These are phyloP conservation scores for Erodium trifolium DNA, from an alignment of 441 rosid genomes.

Conservation along the genomic window DNA sequence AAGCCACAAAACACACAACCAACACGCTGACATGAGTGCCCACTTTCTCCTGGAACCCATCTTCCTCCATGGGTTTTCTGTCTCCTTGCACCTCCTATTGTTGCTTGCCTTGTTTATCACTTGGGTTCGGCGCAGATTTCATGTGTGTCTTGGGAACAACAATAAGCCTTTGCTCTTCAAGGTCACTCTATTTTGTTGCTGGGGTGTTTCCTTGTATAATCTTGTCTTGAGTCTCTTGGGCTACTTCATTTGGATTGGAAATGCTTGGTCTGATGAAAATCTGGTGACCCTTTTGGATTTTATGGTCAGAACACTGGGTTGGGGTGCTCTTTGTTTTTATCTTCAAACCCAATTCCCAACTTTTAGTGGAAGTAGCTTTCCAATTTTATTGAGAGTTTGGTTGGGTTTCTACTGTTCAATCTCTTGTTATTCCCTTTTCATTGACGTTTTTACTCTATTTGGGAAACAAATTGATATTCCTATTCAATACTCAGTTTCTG, in stretches of 20 bases:
- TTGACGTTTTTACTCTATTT: slow-evolving; percentile 34
- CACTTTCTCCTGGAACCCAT: slow-evolving; percentile 37
- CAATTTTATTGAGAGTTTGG: slow-evolving; percentile 54
- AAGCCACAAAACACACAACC: neutral
- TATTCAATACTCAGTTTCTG: slow-evolving; percentile 34
- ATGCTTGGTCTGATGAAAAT: slow-evolving; percentile 18
- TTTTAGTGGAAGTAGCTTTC: slow-evolving; percentile 31
- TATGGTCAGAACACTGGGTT: slow-evolving; percentile 43
- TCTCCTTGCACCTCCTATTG: slow-evolving; percentile 45
- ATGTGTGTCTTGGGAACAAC: slow-evolving; percentile 13
- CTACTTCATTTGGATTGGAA: slow-evolving; percentile 37
- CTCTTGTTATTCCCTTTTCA: slow-evolving; percentile 49
- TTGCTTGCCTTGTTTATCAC: slow-evolving; percentile 34
- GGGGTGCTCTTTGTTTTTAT: slow-evolving; percentile 47
- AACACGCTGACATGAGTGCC: neutral
- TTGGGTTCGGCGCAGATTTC: slow-evolving; percentile 33
- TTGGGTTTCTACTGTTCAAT: slow-evolving; percentile 51
- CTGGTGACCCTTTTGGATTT: slow-evolving; percentile 52
- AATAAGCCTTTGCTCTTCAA: slow-evolving; percentile 25
- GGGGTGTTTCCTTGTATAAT: slow-evolving; percentile 40
- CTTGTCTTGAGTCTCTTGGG: slow-evolving; percentile 34
- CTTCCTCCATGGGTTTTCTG: slow-evolving; percentile 42
- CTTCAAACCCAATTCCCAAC: slow-evolving; percentile 25
- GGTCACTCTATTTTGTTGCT: slow-evolving; percentile 39
- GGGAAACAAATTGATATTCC: slow-evolving; percentile 23